Conservation (phyloP, 176 grass and related monocot species). For the Pontederia crassipes region DNA sequence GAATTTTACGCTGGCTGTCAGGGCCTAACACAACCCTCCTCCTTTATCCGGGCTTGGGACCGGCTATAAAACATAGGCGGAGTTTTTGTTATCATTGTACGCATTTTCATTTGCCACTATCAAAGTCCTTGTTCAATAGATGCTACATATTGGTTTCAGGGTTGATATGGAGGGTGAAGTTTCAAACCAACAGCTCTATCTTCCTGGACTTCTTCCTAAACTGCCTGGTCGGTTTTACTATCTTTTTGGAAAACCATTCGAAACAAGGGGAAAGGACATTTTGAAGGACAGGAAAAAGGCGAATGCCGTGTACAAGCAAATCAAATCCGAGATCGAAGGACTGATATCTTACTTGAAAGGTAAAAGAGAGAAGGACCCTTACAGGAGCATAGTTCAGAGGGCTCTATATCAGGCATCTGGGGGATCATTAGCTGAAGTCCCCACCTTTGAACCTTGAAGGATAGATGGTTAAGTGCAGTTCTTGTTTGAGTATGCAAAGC, state of each 20-base stretch:
- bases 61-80: too few species aligned
- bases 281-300: conserved; percentile 52
- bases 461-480: too few species aligned
- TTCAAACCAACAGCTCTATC: conserved; percentile 59
- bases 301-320: conserved; percentile 53
- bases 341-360: conserved; percentile 60
- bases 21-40: too few species aligned
- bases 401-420: conserved; percentile 52
- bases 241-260: conserved; percentile 73
- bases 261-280: conserved; percentile 53
- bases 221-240: conserved; percentile 80
- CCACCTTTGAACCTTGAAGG: conserved; percentile 71
- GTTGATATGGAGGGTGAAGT: conserved; percentile 44
- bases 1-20: too few species aligned
- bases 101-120: too few species aligned
- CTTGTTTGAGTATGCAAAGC: too few species aligned
- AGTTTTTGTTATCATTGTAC: too few species aligned
- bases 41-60: too few species aligned
- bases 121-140: too few species aligned
- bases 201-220: conserved; percentile 39
- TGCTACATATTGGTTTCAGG: conserved; percentile 17
- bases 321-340: conserved; percentile 71
- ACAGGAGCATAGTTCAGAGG: conserved; percentile 66
- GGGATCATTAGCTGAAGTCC: conserved; percentile 52
- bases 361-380: conserved; percentile 78